These are phyloP conservation scores for Aspergillus saccharolyticus DNA, from an alignment of 495 filamentous ascomycete genomes.

Conservation along the genomic window DNA sequence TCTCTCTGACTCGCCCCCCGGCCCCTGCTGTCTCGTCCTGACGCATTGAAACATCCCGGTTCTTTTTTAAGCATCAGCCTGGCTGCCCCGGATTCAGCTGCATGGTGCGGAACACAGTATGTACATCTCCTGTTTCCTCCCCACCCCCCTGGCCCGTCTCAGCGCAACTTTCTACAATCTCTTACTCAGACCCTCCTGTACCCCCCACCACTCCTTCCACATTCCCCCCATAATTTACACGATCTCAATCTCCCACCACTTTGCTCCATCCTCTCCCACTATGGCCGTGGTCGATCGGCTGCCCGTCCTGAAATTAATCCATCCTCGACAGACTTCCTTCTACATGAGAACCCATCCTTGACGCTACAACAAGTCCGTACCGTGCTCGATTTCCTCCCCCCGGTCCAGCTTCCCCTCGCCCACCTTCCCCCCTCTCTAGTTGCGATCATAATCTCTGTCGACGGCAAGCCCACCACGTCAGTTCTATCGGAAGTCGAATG, in stretches of 20 bases:
- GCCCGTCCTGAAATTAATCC: constrained; percentile 11
- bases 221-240: neutral
- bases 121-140: neutral
- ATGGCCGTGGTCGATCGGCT: constrained; percentile 10
- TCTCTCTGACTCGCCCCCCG: neutral
- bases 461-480: neutral
- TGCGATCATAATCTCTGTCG: neutral
- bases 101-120: neutral
- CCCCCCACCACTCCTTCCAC: too few relatives aligned
- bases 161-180: neutral
- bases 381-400: constrained; percentile 1
- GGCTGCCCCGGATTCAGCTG: neutral
- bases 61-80: neutral
- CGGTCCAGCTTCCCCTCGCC: neutral
- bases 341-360: constrained; percentile 3
- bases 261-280: constrained; percentile 1
- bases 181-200: neutral
- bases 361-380: constrained; percentile 6
- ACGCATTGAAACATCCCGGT: neutral
- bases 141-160: constrained; percentile 1
- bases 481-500: constrained; percentile 15
- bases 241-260: neutral
- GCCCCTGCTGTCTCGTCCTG: neutral
- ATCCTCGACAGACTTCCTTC: constrained; percentile 10
- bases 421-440: neutral